These are phyloP conservation scores for Symbiodinium pilosum DNA, from an alignment of 73 alveolate genomes.

Conservation along the genomic window DNA sequence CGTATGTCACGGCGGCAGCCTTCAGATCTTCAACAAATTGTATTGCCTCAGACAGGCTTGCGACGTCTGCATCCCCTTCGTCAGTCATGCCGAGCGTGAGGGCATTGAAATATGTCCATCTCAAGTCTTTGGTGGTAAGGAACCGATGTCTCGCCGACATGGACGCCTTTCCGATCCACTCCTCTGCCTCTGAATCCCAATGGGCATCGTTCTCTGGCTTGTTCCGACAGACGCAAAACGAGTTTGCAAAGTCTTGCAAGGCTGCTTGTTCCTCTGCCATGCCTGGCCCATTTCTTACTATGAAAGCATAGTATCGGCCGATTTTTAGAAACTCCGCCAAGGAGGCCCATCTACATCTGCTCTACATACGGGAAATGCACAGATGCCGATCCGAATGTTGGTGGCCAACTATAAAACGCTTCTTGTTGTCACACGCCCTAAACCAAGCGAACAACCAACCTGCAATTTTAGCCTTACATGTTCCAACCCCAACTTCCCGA, in stretches of 20 bases:
- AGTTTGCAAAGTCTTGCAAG: neutral
- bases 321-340: too few relatives aligned
- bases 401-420: too few relatives aligned
- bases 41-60: conserved; percentile 17
- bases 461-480: too few relatives aligned
- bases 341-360: too few relatives aligned
- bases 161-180: conserved; percentile 82
- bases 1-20: conserved; percentile 61
- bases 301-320: too few relatives aligned
- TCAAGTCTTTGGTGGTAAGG: conserved; percentile 41
- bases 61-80: neutral
- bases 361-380: too few relatives aligned
- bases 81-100: conserved; percentile 42
- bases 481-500: too few relatives aligned
- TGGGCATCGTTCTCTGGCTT: conserved; percentile 82
- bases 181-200: conserved; percentile 71
- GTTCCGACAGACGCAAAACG: conserved; percentile 42
- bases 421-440: too few relatives aligned
- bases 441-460: too few relatives aligned
- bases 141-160: conserved; percentile 83
- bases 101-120: conserved; percentile 70
- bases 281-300: conserved; percentile 18
- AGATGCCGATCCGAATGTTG: too few relatives aligned
- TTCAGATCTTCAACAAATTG: conserved; percentile 26
- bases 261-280: conserved; percentile 73